phyloP scores from a whole-genome alignment of 371 early-diverging fungal species.

The Mycotypha africana region DNA sequence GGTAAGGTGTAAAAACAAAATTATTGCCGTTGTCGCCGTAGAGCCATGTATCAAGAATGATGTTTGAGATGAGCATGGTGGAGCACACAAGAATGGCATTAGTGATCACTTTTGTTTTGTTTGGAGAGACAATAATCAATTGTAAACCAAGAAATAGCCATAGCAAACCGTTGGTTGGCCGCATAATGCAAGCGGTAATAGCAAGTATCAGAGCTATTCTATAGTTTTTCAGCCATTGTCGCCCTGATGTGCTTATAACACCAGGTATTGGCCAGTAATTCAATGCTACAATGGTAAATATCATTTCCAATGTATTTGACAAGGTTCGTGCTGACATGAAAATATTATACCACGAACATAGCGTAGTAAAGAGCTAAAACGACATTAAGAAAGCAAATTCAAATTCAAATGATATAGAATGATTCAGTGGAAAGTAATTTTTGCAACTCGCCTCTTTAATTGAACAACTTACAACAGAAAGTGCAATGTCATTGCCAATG shows the following conservation, averaged over 20 bases:
- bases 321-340: conserved; percentile 70
- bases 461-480: conserved; percentile 31
- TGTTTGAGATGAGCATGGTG: conserved; percentile 40
- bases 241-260: neutral
- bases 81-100: conserved; percentile 29
- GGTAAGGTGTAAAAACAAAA: conserved; percentile 59
- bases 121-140: conserved; percentile 28
- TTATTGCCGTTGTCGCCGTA: conserved; percentile 16
- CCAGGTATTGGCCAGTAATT: conserved; percentile 69
- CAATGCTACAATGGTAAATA: conserved; percentile 59
- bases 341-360: conserved; percentile 80
- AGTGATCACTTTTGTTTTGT: conserved; percentile 7
- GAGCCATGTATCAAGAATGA: conserved; percentile 51
- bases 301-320: conserved; percentile 68
- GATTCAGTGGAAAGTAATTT: too few relatives aligned
- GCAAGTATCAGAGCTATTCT: conserved; percentile 59
- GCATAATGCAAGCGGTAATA: conserved; percentile 69
- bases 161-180: conserved; percentile 80
- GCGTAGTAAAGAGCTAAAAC: conserved; percentile 61
- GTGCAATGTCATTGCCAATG: conserved; percentile 29
- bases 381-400: neutral
- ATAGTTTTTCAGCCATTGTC: conserved; percentile 21
- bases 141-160: conserved; percentile 73
- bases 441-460: too few relatives aligned
- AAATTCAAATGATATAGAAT: neutral